Conservation (phyloP, 805 yeast genomes). For the Priceomyces medius region DNA sequence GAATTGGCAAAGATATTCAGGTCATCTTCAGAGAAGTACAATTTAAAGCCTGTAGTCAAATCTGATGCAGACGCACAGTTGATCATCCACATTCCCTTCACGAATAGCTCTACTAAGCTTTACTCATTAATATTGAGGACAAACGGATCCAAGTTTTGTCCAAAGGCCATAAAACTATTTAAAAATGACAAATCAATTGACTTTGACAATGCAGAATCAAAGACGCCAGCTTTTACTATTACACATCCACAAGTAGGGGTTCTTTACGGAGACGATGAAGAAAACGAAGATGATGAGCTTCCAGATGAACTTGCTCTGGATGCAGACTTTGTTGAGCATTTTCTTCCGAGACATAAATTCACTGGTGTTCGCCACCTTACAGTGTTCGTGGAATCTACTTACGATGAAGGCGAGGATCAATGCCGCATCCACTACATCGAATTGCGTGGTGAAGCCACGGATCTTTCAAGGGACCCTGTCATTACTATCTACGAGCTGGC, state of each 20-base stretch:
- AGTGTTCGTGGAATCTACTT: conserved; percentile 64
- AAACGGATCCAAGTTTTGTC: conserved; percentile 62
- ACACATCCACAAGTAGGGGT: conserved; percentile 68
- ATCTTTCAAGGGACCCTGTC: conserved; percentile 64
- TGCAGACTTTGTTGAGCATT: conserved; percentile 75
- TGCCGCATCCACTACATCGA: conserved; percentile 69
- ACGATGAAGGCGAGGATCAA: conserved; percentile 51
- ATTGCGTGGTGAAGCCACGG: conserved; percentile 68
- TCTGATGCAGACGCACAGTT: conserved; percentile 84
- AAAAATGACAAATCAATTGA: conserved; percentile 72
- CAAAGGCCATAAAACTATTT: conserved; percentile 65
- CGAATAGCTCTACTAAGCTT: conserved; percentile 66
- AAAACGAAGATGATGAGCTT: conserved; percentile 38
- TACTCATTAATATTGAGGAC: conserved; percentile 73
- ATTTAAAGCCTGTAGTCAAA: conserved; percentile 47
- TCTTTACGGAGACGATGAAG: conserved; percentile 39
- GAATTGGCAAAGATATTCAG: conserved; percentile 57
- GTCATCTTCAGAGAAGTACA: conserved; percentile 46
- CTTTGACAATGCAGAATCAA: conserved; percentile 57
- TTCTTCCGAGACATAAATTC: conserved; percentile 70
- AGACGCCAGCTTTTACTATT: conserved; percentile 50
- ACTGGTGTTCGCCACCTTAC: conserved; percentile 69
- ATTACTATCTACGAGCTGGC: conserved; percentile 83
- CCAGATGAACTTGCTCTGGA: conserved; percentile 32
- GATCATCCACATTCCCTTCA: conserved; percentile 73